phyloP scores from a whole-genome alignment of 2,329 filamentous ascomycete genomes.

The Emmonsiellopsis sp. region DNA sequence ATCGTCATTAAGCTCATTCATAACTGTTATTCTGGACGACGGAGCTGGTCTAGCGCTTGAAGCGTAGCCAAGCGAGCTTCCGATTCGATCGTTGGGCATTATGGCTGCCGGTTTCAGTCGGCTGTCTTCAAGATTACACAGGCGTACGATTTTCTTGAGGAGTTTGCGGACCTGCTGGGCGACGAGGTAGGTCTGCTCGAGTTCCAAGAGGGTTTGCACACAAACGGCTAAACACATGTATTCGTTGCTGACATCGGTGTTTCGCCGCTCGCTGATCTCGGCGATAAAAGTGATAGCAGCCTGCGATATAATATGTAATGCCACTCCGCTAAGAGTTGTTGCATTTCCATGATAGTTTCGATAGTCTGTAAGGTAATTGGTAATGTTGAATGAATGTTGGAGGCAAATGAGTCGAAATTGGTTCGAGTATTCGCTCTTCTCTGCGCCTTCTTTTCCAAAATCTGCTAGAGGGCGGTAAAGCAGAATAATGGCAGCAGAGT shows the following conservation, averaged over 20 bases:
- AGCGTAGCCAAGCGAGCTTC: not conserved
- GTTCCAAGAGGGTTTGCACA: constrained; percentile 11
- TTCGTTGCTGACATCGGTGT: constrained; percentile 6
- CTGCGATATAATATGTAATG: constrained; percentile 10
- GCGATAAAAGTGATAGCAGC: constrained; percentile 11
- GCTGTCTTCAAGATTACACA: constrained; percentile 4
- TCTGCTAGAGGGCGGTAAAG: constrained; percentile 6
- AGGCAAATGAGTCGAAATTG: constrained; percentile 10
- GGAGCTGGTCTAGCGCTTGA: not conserved
- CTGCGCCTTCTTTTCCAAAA: constrained; percentile 2
- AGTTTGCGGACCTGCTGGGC: constrained; percentile 8
- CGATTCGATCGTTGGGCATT: not conserved
- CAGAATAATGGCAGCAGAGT: constrained; percentile 6
- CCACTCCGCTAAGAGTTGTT: constrained; percentile 9
- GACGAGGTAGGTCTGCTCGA: constrained; percentile 13
- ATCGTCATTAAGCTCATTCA: not conserved
- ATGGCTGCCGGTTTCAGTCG: not conserved
- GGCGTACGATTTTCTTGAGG: constrained; percentile 1
- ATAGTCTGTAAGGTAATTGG: constrained; percentile 8
- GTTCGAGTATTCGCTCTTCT: not conserved
- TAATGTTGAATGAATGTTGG: constrained; percentile 7
- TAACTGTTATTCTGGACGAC: not conserved
- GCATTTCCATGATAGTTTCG: constrained; percentile 7
- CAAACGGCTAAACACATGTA: constrained; percentile 10
- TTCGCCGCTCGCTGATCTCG: constrained; percentile 7